Evolutionary conservation across 2,329 filamentous ascomycete genomes (phyloP), one percentile per base, ranked within the genome.

Genomic region (Didymella arachidicola): DNA sequence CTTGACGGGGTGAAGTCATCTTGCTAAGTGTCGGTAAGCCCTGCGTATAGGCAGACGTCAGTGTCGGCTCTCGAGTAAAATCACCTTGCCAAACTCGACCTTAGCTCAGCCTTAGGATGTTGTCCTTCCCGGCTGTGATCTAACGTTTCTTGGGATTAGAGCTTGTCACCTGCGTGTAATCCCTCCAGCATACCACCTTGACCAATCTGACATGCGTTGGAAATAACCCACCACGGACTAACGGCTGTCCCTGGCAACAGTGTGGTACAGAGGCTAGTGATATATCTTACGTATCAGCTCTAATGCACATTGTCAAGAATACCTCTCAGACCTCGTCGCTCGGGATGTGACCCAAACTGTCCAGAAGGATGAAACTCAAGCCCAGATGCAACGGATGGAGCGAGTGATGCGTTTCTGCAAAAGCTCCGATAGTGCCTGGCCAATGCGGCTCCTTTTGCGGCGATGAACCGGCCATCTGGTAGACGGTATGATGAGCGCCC

Each of bases 261-360:
- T 8, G 53, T 49, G 19, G 19, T 49, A 44, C 53, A 49, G 27
- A 19, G 27, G n/a, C 7, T 29, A 16, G 27, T 57, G 34, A 57
- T n/a, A 2, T 1, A 7, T 25, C 22, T 36, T 38, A 48, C 48
- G 22, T 10, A 43, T 44, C 46, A 44, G 48, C 48, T 36, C 43
- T 48, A 52, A 34, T 57, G 48, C 36, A 52, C 18, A 6, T 22
- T 7, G 18, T 12, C 18, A 41, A 41, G 18, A 12, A 41, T 22
- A 22, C 2, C 7, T 22, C 4, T 12, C 3, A 18, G 38, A 18
- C 38, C 38, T 12, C 8, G 38, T 22, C 12, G 18, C 7, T 22
- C 38, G 8, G 18, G 8, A 12, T 4, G 16, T 22, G 18, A 22
- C 38, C 38, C 18, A 41, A 41, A 41, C 10, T 8, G 12, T 41